Conservation (phyloP, 345 rosid species). For the Eucalyptus paniculata region DNA sequence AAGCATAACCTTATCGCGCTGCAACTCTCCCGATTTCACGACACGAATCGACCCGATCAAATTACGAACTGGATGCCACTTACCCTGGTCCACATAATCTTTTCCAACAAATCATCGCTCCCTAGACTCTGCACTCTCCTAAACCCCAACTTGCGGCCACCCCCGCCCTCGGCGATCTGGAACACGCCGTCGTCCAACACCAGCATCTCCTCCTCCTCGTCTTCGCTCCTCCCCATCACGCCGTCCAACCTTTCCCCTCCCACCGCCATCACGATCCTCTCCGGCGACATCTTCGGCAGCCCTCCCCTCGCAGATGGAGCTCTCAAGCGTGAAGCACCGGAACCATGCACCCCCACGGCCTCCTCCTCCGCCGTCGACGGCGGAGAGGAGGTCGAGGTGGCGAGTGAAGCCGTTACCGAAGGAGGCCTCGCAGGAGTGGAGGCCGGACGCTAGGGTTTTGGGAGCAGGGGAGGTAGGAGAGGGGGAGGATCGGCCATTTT, state of each 20-base stretch:
- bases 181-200: constrained; percentile 40
- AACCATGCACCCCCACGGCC: constrained; percentile 27
- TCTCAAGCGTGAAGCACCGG: constrained; percentile 53
- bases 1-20: constrained; percentile 48
- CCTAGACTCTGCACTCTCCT: constrained; percentile 18
- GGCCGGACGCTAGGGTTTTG: constrained; percentile 5
- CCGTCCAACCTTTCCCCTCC: constrained; percentile 65
- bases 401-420: constrained; percentile 75
- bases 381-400: constrained; percentile 41
- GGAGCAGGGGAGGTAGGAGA: constrained; percentile 72
- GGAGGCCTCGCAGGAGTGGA: constrained; percentile 61
- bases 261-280: constrained; percentile 54
- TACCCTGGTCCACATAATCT: constrained; percentile 31
- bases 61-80: constrained; percentile 43
- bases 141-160: not conserved
- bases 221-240: constrained; percentile 41
- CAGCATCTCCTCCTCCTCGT: constrained; percentile 1
- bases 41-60: constrained; percentile 46
- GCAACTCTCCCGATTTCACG: constrained; percentile 25
- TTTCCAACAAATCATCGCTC: constrained; percentile 20
- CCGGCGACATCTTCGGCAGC: constrained; percentile 56
- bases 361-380: not conserved
- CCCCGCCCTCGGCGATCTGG: constrained; percentile 7
- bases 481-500: constrained; percentile 81
- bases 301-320: constrained; percentile 83